Percentiles rank a stretch among this genome's conserved stretches.
Evolutionary conservation across 306 rosid species (phyloP).

Genomic region (Sphenostylis stenocarpa): DNA sequence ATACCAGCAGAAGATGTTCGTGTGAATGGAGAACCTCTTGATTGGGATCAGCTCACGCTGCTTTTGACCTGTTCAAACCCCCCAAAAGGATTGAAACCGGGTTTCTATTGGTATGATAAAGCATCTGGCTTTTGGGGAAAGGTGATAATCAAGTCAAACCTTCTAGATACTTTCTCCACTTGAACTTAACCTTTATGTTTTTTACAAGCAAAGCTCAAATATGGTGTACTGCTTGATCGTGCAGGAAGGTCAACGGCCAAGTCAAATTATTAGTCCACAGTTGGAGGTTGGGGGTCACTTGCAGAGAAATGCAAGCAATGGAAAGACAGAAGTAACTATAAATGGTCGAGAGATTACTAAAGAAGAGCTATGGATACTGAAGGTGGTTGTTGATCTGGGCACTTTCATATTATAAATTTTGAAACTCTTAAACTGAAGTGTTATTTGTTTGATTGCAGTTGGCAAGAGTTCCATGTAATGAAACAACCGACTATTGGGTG

Average conservation of each 20-base stretch:
- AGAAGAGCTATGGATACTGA: slow-evolving; percentile 55
- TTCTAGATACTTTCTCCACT: neutral
- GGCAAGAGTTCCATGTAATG: slow-evolving; percentile 78
- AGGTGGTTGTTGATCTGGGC: slow-evolving; percentile 41
- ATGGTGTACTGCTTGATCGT: slow-evolving; percentile 31
- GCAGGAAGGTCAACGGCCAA: slow-evolving; percentile 67
- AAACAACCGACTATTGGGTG: slow-evolving; percentile 67
- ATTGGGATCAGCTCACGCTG: slow-evolving; percentile 43
- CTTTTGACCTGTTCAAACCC: slow-evolving; percentile 54
- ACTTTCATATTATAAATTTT: neutral
- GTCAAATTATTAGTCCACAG: slow-evolving; percentile 63
- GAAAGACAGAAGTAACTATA: slow-evolving; percentile 60
- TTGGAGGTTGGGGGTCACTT: slow-evolving; percentile 57
- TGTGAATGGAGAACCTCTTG: slow-evolving; percentile 57
- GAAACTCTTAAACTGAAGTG: neutral
- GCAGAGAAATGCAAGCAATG: slow-evolving; percentile 55
- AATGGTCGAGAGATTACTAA: slow-evolving; percentile 63
- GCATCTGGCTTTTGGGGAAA: slow-evolving; percentile 85
- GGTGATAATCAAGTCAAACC: slow-evolving; percentile 39
- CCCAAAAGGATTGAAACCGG: slow-evolving; percentile 69
- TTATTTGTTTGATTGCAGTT: slow-evolving; percentile 45
- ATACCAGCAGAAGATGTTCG: slow-evolving; percentile 46
- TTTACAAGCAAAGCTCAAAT: neutral
- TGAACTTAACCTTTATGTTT: neutral
- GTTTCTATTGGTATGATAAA: slow-evolving; percentile 80